Percentiles rank a stretch among this genome's conserved stretches.
Conservation (phyloP, 306 rosid genomes). For the Vicia faba region DNA sequence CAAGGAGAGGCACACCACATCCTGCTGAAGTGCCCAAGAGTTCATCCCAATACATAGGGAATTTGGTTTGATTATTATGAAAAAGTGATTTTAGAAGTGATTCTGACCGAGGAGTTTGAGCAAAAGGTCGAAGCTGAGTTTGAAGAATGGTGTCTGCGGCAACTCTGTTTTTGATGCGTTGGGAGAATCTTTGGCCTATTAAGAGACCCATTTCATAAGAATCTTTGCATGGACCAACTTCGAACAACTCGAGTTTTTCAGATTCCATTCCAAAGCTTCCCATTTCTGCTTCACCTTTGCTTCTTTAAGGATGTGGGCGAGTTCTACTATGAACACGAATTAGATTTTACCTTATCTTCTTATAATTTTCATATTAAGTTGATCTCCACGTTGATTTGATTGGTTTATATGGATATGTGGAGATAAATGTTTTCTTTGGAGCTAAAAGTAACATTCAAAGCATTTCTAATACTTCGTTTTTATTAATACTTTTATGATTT, state of each 20-base stretch:
- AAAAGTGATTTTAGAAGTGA: conserved; percentile 58
- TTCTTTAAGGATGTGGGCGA: not conserved
- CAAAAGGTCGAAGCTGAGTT: conserved; percentile 69
- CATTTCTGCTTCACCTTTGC: not conserved
- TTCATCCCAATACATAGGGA: conserved; percentile 75
- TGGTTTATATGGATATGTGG: too few species aligned
- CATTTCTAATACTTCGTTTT: too few species aligned
- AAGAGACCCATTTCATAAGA: conserved; percentile 58
- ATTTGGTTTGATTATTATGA: conserved; percentile 51
- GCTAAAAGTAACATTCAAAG: too few species aligned
- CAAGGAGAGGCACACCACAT: conserved; percentile 68
- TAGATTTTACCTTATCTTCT: not conserved
- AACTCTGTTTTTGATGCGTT: conserved; percentile 54
- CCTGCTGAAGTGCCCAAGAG: conserved; percentile 70
- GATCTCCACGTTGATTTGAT: too few species aligned
- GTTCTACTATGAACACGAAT: not conserved
- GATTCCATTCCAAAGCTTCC: conserved; percentile 27
- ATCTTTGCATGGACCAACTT: conserved; percentile 57
- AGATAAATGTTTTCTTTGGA: too few species aligned
- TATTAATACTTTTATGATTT: too few species aligned
- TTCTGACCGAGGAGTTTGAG: conserved; percentile 50
- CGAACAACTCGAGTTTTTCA: conserved; percentile 47
- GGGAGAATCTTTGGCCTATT: conserved; percentile 68
- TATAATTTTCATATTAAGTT: too few species aligned
- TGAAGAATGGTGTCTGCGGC: conserved; percentile 61